A percentile compares a stretch with the other conserved stretches of the same genome.
Conservation (phyloP, 768 basidiomycete species). For the Suillus bovinus region DNA sequence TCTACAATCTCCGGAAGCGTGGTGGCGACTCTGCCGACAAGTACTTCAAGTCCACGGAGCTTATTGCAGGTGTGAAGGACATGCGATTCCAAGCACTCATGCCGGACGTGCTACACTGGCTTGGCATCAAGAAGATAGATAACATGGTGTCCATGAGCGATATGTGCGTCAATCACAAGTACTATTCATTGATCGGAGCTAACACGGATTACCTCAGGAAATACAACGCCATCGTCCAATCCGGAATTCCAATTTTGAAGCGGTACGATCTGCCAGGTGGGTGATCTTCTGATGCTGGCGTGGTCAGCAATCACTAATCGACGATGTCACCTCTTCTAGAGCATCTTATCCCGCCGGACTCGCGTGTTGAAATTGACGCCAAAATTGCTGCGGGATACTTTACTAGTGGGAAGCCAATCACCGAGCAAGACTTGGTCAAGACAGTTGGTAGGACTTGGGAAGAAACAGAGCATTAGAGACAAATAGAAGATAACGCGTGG, state of each 20-base stretch:
- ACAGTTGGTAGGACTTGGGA: conserved; percentile 91
- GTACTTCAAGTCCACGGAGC: conserved; percentile 93
- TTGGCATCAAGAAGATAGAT: conserved; percentile 88
- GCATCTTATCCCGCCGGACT: conserved; percentile 87
- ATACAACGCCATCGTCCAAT: conserved; percentile 91
- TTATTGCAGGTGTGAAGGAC: conserved; percentile 93
- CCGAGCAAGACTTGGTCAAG: conserved; percentile 77
- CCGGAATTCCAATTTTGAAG: conserved; percentile 78
- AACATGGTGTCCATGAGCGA: conserved; percentile 91
- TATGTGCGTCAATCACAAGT: conserved; percentile 47
- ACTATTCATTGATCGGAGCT: background rate
- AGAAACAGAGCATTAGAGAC: conserved; percentile 77
- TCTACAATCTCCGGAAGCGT: conserved; percentile 95
- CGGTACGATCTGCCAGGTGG: conserved; percentile 86
- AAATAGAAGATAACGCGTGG: too few species aligned
- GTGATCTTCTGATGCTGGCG: conserved; percentile 17
- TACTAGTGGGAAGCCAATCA: conserved; percentile 74
- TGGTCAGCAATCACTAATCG: background rate
- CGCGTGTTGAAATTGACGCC: conserved; percentile 92
- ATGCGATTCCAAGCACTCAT: conserved; percentile 95
- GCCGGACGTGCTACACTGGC: conserved; percentile 96
- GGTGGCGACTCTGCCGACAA: conserved; percentile 90
- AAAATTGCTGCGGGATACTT: conserved; percentile 96
- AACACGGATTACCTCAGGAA: conserved; percentile 56
- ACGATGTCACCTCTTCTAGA: conserved; percentile 39